Evolutionary conservation across 2,329 filamentous ascomycete genomes (phyloP), one percentile per base, ranked within the genome.

Genomic region (Cercospora canescens): DNA sequence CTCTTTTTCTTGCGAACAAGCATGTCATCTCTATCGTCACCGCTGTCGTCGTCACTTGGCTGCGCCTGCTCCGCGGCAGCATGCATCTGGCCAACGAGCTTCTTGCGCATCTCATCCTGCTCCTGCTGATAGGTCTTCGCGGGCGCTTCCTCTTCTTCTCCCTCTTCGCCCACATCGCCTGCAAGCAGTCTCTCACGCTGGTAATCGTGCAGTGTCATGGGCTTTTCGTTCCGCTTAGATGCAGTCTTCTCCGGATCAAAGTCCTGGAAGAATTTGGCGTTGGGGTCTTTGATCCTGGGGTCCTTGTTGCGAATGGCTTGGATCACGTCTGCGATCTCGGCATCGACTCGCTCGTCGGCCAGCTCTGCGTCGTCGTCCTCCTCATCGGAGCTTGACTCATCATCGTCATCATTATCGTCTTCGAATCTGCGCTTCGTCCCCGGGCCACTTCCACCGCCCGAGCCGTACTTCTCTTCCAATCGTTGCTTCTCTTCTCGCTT

Each of bases 331-430:
- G 90, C 89, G 71, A 98, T 96, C 75, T 97, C 89, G 14, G 89
- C 87, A 77, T 99, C 95, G 50, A 98, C 85, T 35, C 89, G 89
- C 75, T 91, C 90, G 16, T 94, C 97, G 32, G 90, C 92, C 12
- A 99, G 84, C 71, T 95, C 92, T 62, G 91, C 95, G 30, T 92
- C 90, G 71, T 98, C 94, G 74, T 98, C 95, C 78, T 98, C 94
- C 18, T 90, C 93, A 71, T 81, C 82, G 6, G 91, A 89, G 8
- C 85, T 84, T 3, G 88, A 89, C 1, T 89, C 90, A 3, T 89
- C 89, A n/a, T 87, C 86, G 12, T 77, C 76, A 32, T 86, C 83
- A 30, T 86, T 83, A 50, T 83, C 84, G 37, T 75, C 80, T 62
- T 81, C 81, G 14, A 69, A 61, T 32, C 72, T 70, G 14, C 71